A percentile compares a stretch with the other conserved stretches of the same genome.
These are phyloP conservation scores for Vanderwaltozyma tropicalis DNA, from an alignment of 805 yeast species.

Conservation along the genomic window DNA sequence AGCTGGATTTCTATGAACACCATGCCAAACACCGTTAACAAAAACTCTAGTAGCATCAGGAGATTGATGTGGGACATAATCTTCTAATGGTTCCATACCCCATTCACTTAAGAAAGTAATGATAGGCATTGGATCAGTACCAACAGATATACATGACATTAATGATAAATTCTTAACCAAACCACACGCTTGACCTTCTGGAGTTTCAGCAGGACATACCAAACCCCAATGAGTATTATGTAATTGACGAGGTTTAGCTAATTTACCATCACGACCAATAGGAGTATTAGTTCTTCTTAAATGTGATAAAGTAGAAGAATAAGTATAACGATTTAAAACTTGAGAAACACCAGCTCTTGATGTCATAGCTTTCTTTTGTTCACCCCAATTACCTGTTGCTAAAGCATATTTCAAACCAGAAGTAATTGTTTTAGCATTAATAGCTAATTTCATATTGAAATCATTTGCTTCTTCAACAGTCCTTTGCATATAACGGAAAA, in stretches of 20 bases:
- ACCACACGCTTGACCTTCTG: slow-evolving; percentile 99
- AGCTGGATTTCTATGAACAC: slow-evolving; percentile 96
- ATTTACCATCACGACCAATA: slow-evolving; percentile 97
- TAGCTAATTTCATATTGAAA: slow-evolving; percentile 92
- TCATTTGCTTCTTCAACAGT: slow-evolving; percentile 97
- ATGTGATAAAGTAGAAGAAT: slow-evolving; percentile 96
- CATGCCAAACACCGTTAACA: slow-evolving; percentile 99
- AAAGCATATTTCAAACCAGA: slow-evolving; percentile 94
- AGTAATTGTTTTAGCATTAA: slow-evolving; percentile 92
- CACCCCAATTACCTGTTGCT: slow-evolving; percentile 99
- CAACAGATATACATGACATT: slow-evolving; percentile 97
- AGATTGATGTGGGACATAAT: slow-evolving; percentile 84
- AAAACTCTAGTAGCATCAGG: slow-evolving; percentile 90
- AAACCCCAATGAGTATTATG: slow-evolving; percentile 99
- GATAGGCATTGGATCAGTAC: slow-evolving; percentile 94
- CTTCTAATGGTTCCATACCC: slow-evolving; percentile 98
- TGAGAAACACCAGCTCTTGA: slow-evolving; percentile 99
- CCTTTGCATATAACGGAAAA: slow-evolving; percentile 96
- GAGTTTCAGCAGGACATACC: slow-evolving; percentile 99
- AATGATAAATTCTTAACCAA: slow-evolving; percentile 90
- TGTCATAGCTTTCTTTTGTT: slow-evolving; percentile 97
- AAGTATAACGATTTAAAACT: slow-evolving; percentile 94
- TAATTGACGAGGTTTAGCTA: slow-evolving; percentile 97
- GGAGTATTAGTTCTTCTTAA: slow-evolving; percentile 98
- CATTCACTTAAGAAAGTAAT: slow-evolving; percentile 90